phyloP scores from a whole-genome alignment of 169 alveolate species.

The Theileria parva region DNA sequence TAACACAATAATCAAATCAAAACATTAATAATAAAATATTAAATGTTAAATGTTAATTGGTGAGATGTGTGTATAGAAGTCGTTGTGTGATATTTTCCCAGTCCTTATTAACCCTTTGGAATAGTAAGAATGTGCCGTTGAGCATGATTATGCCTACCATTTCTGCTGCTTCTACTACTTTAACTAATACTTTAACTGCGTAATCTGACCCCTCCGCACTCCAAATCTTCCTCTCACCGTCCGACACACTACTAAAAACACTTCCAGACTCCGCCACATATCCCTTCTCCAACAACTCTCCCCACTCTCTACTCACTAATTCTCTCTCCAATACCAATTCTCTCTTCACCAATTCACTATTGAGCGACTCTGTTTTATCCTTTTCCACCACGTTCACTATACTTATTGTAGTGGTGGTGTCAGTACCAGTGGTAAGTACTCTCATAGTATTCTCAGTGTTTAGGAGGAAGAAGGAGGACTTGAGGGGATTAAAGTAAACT shows the following conservation, averaged over 20 bases:
- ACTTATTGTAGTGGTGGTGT: too few species aligned
- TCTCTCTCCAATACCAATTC: background rate
- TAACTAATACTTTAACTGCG: background rate
- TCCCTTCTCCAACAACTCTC: background rate
- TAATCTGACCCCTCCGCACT: background rate
- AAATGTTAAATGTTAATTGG: background rate
- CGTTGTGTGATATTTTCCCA: background rate
- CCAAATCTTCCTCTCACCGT: background rate
- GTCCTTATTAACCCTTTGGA: background rate
- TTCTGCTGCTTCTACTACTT: background rate
- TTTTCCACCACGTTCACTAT: background rate
- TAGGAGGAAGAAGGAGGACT: background rate
- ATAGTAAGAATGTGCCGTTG: background rate
- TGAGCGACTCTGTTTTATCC: too few species aligned
- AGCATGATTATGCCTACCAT: background rate
- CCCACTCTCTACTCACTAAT: too few species aligned
- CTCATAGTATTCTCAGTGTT: background rate
- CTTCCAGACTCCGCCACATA: background rate
- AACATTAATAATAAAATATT: too few species aligned
- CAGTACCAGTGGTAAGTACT: too few species aligned
- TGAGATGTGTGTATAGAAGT: background rate
- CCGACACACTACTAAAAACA: background rate
- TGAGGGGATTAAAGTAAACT: background rate
- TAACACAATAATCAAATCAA: too few species aligned
- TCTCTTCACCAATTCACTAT: background rate